Evolutionary conservation across 2,329 filamentous ascomycete species (phyloP), one percentile per base, ranked within the genome.

Genomic region (Stagonosporopsis cucurbitacearum): DNA sequence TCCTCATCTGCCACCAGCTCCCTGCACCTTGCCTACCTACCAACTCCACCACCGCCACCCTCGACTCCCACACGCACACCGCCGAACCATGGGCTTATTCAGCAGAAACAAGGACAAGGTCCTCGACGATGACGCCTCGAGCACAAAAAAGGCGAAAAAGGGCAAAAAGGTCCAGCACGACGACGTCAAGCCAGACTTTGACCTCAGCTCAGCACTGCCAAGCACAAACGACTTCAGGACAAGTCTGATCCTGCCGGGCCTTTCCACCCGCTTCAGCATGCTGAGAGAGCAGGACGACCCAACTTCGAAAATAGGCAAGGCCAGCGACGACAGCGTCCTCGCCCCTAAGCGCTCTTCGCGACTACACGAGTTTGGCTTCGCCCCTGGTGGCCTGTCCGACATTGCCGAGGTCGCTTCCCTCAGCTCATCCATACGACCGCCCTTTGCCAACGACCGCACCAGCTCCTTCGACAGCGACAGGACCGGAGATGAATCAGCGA

Each of bases 231-330:
- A 98, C 70, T 98, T 99, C 76, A 87, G 95, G 54, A 99, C 95
- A 3, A 98, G 95, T 80, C 80, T 99, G 55, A 82, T 99, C 59
- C 96, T 99, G 94, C 93, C 92, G 0, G 94, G 93, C 37, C 83
- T 99, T 4, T 98, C 94, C 0, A 92, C 93, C 12, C 88, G 95
- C 6, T 99, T 99, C 75, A 98, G 94, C 65, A 98, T 98, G 94
- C 80, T 98, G 28, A 84, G 92, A 68, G 94, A 97, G 75, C 94
- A 97, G 74, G 93, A 97, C 73, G 92, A 97, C 68, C 94, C 94
- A 1, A 88, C 81, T 59, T 94, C 92, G 2, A 90, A 92, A 73
- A 84, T 97, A 28, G 94, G 94, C 54, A 97, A 98, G 76, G 94
- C 94, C 15, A 95, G 90, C 75, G 94, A 98, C 71, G 94, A 97